A percentile compares a stretch with the other conserved stretches of the same genome.
These are phyloP conservation scores for Myxozyma geophila DNA, from an alignment of 805 yeast genomes.

Conservation along the genomic window DNA sequence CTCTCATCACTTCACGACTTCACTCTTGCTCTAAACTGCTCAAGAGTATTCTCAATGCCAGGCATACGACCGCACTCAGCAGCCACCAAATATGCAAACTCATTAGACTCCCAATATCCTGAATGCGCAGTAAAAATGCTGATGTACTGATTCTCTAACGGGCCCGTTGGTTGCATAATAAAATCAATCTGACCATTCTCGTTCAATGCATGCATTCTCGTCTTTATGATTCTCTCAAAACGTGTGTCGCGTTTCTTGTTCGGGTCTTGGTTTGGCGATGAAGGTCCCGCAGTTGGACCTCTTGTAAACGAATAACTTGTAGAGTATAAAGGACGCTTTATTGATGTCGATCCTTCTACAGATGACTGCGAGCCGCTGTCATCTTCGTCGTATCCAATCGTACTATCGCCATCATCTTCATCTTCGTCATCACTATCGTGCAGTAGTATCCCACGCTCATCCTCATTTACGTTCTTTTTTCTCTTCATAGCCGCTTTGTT, in stretches of 20 bases:
- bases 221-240: constrained; percentile 35
- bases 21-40: constrained; percentile 30
- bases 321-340: constrained; percentile 6
- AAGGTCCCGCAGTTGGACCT: constrained; percentile 13
- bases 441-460: constrained; percentile 5
- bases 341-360: not conserved
- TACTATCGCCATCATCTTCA: constrained; percentile 6
- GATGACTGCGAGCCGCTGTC: not conserved
- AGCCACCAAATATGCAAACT: constrained; percentile 67
- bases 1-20: not conserved
- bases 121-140: constrained; percentile 88
- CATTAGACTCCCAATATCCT: constrained; percentile 84
- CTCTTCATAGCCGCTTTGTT: constrained; percentile 10
- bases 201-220: constrained; percentile 59
- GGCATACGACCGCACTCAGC: constrained; percentile 43
- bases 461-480: constrained; percentile 8
- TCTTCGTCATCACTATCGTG: constrained; percentile 8
- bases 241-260: constrained; percentile 5
- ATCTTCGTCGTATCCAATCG: not conserved
- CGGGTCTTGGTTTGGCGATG: constrained; percentile 5
- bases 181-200: constrained; percentile 85
- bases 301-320: constrained; percentile 24
- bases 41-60: constrained; percentile 41
- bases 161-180: constrained; percentile 61
- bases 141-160: constrained; percentile 77